These are phyloP conservation scores for Hapsidospora chrysogenum DNA, from an alignment of 495 filamentous ascomycete species.

Conservation along the genomic window DNA sequence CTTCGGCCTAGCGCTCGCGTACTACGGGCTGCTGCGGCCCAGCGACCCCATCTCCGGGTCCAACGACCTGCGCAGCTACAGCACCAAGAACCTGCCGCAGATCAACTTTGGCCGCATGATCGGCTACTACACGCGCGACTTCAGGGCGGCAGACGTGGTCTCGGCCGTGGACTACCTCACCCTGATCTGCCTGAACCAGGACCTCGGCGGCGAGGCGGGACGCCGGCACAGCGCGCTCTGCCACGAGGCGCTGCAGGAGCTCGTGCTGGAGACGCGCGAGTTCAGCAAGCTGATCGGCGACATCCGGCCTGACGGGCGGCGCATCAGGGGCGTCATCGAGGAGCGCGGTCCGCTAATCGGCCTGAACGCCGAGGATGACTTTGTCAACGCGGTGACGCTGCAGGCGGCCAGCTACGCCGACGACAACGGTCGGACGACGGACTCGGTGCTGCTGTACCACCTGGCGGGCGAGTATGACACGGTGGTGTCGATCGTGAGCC, in stretches of 20 bases:
- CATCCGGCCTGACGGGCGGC: constrained; percentile 61
- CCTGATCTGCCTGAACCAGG: constrained; percentile 82
- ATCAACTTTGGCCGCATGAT: constrained; percentile 89
- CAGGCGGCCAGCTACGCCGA: constrained; percentile 85
- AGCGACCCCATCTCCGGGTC: constrained; percentile 51
- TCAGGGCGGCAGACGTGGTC: constrained; percentile 71
- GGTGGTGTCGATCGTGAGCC: constrained; percentile 75
- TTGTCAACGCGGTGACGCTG: constrained; percentile 70
- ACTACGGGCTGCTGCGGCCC: constrained; percentile 81
- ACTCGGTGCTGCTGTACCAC: constrained; percentile 88
- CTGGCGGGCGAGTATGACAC: constrained; percentile 87
- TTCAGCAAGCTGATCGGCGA: constrained; percentile 90
- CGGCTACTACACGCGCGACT: constrained; percentile 89
- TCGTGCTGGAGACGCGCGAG: constrained; percentile 84
- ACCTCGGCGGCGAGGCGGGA: constrained; percentile 56
- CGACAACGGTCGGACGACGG: constrained; percentile 79
- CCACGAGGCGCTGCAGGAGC: constrained; percentile 86
- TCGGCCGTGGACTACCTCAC: constrained; percentile 87
- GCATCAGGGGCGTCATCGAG: constrained; percentile 76
- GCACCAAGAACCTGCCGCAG: constrained; percentile 63
- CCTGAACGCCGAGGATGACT: constrained; percentile 60
- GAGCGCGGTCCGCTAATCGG: constrained; percentile 74
- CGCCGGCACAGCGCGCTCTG: constrained; percentile 66
- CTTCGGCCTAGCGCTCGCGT: constrained; percentile 77
- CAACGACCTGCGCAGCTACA: constrained; percentile 52